phyloP scores from a whole-genome alignment of 208 protist species.

The Herpetomonas tarakana region DNA sequence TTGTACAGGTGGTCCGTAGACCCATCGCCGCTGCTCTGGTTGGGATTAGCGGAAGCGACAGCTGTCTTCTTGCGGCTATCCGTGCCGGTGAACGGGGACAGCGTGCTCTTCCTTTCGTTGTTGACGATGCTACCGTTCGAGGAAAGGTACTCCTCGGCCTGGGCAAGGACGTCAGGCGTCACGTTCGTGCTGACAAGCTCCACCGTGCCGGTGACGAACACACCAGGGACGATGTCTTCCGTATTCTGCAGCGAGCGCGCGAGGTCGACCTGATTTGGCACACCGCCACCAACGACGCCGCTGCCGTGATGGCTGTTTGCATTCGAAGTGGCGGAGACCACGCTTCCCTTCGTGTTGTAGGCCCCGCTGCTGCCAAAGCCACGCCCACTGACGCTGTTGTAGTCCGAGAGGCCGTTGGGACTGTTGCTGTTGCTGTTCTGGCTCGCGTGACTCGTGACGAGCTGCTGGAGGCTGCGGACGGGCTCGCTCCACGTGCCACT shows the following conservation, averaged over 20 bases:
- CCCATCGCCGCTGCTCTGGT: neutral
- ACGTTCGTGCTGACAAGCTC: slow-evolving; percentile 1
- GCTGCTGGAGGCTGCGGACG: slow-evolving; percentile 26
- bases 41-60: neutral
- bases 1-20: neutral
- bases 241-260: slow-evolving; percentile 36
- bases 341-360: no score
- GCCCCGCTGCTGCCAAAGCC: neutral
- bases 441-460: no score
- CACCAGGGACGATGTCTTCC: slow-evolving; percentile 22
- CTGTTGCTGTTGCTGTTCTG: neutral
- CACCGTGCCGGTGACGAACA: slow-evolving; percentile 39
- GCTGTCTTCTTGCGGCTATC: neutral
- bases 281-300: neutral
- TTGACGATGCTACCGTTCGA: neutral
- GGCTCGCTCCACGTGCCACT: slow-evolving; percentile 39
- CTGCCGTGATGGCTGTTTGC: neutral
- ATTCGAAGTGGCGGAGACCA: neutral
- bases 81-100: no score
- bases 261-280: slow-evolving; percentile 27
- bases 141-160: slow-evolving; percentile 9
- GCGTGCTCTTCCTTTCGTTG: neutral
- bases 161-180: slow-evolving; percentile 31
- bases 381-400: no score
- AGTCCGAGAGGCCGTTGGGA: neutral